Conservation (phyloP, 306 rosid species). For the Pterocarpus macrocarpus region DNA sequence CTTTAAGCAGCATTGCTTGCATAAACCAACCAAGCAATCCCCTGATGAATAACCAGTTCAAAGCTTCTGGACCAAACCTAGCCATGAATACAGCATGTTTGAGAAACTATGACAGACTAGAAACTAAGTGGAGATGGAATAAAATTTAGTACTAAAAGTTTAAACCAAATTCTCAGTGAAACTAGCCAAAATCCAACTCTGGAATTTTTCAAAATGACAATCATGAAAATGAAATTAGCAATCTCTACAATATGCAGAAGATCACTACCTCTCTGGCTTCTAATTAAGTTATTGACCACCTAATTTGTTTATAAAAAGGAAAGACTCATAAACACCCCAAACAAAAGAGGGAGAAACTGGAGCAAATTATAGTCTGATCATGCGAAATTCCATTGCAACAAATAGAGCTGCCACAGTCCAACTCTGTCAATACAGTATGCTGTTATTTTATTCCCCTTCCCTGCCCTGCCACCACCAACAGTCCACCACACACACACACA, state of each 20-base stretch:
- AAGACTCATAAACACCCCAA: no score
- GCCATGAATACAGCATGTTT: slow-evolving; percentile 25
- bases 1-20: slow-evolving; percentile 85
- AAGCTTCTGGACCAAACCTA: slow-evolving; percentile 97
- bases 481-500: not conserved
- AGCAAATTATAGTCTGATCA: not conserved
- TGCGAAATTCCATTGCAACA: slow-evolving; percentile 5
- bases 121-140: not conserved
- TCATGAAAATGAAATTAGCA: slow-evolving; percentile 3
- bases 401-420: not conserved
- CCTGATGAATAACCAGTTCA: slow-evolving; percentile 92
- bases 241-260: slow-evolving; percentile 9
- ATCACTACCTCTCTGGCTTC: slow-evolving; percentile 12
- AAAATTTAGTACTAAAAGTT: not conserved
- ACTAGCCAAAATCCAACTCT: not conserved
- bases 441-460: not conserved
- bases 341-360: not conserved
- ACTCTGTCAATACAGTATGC: not conserved
- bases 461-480: no score
- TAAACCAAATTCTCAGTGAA: not conserved
- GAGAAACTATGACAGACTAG: slow-evolving; percentile 7
- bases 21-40: slow-evolving; percentile 93
- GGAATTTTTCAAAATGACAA: not conserved
- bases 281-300: not conserved
- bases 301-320: no score